A percentile compares a stretch with the other conserved stretches of the same genome.
phyloP scores from a whole-genome alignment of 345 rosid genomes.

The Syzygium grande region DNA sequence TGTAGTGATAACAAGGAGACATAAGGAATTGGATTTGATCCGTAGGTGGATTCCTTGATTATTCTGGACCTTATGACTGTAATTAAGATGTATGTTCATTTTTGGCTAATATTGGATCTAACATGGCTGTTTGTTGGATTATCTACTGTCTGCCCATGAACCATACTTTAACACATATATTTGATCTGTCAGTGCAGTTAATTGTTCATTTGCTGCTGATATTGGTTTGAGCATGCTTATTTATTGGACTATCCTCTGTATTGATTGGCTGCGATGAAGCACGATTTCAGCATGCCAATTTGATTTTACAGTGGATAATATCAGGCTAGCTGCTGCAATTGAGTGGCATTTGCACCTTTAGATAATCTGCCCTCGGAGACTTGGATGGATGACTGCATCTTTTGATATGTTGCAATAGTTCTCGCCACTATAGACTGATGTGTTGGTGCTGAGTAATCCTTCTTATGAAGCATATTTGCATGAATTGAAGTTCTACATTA shows the following conservation, averaged over 20 bases:
- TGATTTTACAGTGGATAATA: not conserved
- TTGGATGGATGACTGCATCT: not conserved
- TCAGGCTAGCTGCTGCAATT: not conserved
- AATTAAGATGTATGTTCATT: not conserved
- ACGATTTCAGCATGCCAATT: not conserved
- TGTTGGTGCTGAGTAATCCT: not conserved
- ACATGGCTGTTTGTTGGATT: not conserved
- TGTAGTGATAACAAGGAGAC: not conserved
- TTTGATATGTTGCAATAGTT: not conserved
- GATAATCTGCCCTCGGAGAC: not conserved
- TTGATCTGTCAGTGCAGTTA: not conserved
- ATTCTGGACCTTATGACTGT: not conserved
- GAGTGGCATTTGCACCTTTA: not conserved
- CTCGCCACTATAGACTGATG: not conserved
- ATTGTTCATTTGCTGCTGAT: not conserved
- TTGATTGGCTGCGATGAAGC: not conserved
- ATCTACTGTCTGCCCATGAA: not conserved
- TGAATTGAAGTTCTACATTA: not conserved
- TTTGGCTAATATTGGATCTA: not conserved
- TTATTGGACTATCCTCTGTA: not conserved
- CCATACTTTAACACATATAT: not conserved
- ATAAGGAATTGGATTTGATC: not conserved
- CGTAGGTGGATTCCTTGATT: not conserved
- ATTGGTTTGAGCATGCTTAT: not conserved
- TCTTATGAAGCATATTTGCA: not conserved